Evolutionary conservation across 495 filamentous ascomycete genomes (phyloP).

Genomic region (Penicillium flavigenum): DNA sequence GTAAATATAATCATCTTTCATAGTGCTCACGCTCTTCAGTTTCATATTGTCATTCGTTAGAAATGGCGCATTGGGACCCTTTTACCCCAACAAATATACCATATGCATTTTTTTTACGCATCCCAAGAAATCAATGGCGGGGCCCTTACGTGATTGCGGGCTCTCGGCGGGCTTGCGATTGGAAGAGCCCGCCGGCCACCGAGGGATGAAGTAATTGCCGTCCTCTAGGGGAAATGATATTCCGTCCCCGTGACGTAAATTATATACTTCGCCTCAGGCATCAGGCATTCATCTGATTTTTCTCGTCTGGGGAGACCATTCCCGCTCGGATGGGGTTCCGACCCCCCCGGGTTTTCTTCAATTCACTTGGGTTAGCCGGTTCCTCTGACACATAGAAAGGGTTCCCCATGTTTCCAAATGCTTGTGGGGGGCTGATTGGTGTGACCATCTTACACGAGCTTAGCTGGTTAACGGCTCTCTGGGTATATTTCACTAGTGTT

Average conservation of each 20-base stretch:
- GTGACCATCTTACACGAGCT: slow-evolving; percentile 1
- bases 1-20: slow-evolving; percentile 9
- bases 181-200: slow-evolving; percentile 27
- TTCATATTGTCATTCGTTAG: slow-evolving; percentile 2
- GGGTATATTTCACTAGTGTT: slow-evolving; percentile 1
- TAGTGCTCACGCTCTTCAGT: not conserved
- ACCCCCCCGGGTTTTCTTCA: not conserved
- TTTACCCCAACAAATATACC: slow-evolving; percentile 9
- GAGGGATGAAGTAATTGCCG: slow-evolving; percentile 22
- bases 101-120: slow-evolving; percentile 10
- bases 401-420: not conserved
- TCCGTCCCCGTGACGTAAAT: slow-evolving; percentile 12
- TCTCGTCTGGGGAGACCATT: slow-evolving; percentile 1
- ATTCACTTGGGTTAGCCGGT: not conserved
- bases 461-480: not conserved
- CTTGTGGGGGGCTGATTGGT: not conserved
- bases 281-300: not conserved
- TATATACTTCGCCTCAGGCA: slow-evolving; percentile 1
- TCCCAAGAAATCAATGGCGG: slow-evolving; percentile 14
- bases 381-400: not conserved
- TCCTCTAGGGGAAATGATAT: slow-evolving; percentile 5
- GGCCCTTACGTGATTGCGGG: slow-evolving; percentile 30
- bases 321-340: not conserved
- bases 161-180: slow-evolving; percentile 28
- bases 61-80: slow-evolving; percentile 7